Conservation (phyloP, 306 rosid genomes). For the Vicia faba region DNA sequence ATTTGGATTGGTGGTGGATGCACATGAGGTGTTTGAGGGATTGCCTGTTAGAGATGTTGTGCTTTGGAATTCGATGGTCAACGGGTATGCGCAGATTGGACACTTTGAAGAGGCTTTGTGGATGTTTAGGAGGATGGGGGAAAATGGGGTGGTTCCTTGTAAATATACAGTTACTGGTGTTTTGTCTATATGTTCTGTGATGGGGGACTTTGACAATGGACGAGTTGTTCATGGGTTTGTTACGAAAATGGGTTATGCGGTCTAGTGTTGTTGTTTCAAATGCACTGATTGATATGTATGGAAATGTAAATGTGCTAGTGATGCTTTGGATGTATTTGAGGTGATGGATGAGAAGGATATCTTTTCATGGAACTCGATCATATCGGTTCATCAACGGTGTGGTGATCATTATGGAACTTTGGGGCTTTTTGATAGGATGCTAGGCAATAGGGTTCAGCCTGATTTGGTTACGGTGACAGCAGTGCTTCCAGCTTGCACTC, state of each 20-base stretch:
- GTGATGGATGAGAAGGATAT: conserved; percentile 68
- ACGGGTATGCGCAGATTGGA: conserved; percentile 72
- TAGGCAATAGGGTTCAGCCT: conserved; percentile 55
- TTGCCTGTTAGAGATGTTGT: conserved; percentile 74
- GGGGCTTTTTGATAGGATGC: conserved; percentile 68
- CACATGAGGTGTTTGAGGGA: conserved; percentile 64
- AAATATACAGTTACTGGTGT: conserved; percentile 67
- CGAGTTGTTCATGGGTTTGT: conserved; percentile 64
- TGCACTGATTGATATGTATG: conserved; percentile 83
- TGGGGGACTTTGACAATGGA: conserved; percentile 61
- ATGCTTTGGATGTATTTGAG: conserved; percentile 68
- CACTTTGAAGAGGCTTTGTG: conserved; percentile 62
- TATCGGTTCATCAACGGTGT: conserved; percentile 63
- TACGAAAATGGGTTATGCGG: conserved; percentile 66
- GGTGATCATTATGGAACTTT: conserved; percentile 61
- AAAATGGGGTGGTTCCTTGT: conserved; percentile 57
- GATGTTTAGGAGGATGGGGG: conserved; percentile 62
- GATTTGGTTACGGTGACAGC: conserved; percentile 72
- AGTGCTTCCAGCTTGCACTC: conserved; percentile 75
- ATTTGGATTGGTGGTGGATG: conserved; percentile 56
- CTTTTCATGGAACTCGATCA: conserved; percentile 84
- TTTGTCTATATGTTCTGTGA: conserved; percentile 62
- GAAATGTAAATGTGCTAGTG: conserved; percentile 61
- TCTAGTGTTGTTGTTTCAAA: conserved; percentile 64
- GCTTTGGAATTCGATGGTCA: conserved; percentile 86